Base-by-base conservation (phyloP, 768 basidiomycete genomes). In the Trametes cingulata region DNA sequence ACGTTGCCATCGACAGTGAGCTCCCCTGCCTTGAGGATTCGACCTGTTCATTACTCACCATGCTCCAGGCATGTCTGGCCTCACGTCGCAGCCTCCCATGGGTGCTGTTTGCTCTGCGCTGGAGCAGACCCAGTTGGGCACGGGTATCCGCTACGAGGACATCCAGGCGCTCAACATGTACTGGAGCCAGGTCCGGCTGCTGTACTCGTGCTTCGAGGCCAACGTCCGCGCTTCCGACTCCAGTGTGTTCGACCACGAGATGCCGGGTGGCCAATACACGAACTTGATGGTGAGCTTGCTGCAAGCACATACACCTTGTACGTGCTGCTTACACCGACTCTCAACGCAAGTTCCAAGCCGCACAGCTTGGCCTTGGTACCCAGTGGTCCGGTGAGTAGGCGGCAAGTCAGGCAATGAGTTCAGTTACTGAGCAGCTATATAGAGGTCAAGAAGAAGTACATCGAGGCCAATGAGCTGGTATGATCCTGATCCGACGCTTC, bases 51-150 rank as follows among this genome's bases (percentile, higher is more conserved):
- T 50, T 40, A 22, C 36, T 40, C 27, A 51, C 33, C 55, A 24
- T 74, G 29, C 72, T 62, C 25, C 69, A 96, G 94, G 93, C 77
- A 96, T 99, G 90, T 98, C 96, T 57, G 97, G 97, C 60, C 79
- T 96, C 65, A 99, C 97, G 51, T 98, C 97, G 19, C 97, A 99
- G 71, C 95, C 97, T 19, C 93, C 97, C 5, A 99, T 99, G 97
- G 97, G 97, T 68, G 97, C 97, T 35, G 85, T 99, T 37, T 90
- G 90, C 75, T 85, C 87, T 79, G 96, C 97, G 25, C 78, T 99
- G 48, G 97, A 99, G 77, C 97, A 99, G 77, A 95, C 93, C 37
- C 76, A 81, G 37, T 80, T 98, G 58, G 97, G 95, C 64, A 95
- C 96, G 20, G 97, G 97, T 61, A 99, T 99, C 70, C 89, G 91